Base-by-base conservation (phyloP, 2,329 filamentous ascomycete species). In the Hymenoscyphus fraxineus region DNA sequence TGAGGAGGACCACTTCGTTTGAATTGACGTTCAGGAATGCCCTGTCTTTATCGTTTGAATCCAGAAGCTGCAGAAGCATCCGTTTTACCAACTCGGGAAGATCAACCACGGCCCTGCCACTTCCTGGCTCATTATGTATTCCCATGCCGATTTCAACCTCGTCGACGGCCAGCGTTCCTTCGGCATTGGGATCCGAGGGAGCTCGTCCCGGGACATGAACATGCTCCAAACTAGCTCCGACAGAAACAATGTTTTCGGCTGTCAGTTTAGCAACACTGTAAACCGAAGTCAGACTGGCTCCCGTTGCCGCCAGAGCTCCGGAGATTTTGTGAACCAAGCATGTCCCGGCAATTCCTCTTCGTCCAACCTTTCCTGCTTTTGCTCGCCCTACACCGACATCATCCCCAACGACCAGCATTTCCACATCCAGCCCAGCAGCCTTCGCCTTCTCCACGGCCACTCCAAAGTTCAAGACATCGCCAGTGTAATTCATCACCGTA, bases 401-500 rank as follows among this genome's bases (percentile, higher is more conserved):
- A 73, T 98, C 94, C 6, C 88, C 92, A 7, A 97, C 92, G 9
- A 96, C 90, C 10, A 96, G 87, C 89, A 97, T 96, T 75, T 96
- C 91, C 0, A 91, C 90, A 19, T 87, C 79, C 31, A 92, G 78
- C 0, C 92, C 93, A 0, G 87, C 85, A 1, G 92, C 92, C 65
- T 90, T 88, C 16, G 93, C 93, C 80, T 97, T 97, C 77, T 97
- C 94, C 9, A 95, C 91, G 0, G 89, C 93, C 84, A 97, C 89
- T 63, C 93, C 93, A 75, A 97, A 97, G 79, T 97, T 96, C 70
- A 97, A 83, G 62, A 97, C 86, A 76, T 93, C 91, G 44, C 91
- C 91, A 1, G 92, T 96, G 77, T 96, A 96, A 77, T 97, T 97
- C 91, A 96, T 97, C 38, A 96, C 91, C 6, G 93, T 88, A n/a